Percentiles rank a stretch among this genome's conserved stretches.
Conservation (phyloP, 306 rosid species). For the Cajanus cajan region DNA sequence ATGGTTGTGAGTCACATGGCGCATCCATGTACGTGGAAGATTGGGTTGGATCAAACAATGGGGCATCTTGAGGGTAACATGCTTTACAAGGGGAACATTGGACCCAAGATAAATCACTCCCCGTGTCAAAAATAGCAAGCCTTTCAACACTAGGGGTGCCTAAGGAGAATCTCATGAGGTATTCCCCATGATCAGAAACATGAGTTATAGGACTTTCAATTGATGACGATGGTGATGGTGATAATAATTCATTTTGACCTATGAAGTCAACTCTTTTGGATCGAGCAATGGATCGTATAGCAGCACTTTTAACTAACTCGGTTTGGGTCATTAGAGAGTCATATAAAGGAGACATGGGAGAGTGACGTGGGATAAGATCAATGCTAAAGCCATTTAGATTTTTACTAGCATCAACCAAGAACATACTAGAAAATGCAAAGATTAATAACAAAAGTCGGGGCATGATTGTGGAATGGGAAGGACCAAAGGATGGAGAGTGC, state of each 20-base stretch:
- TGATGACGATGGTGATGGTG: background rate
- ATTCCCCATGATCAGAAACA: background rate
- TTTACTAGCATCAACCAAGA: background rate
- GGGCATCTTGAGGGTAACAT: background rate
- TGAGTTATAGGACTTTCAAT: background rate
- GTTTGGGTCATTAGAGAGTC: background rate
- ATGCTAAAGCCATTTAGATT: background rate
- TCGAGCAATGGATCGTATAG: background rate
- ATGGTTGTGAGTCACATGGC: background rate
- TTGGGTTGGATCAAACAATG: background rate
- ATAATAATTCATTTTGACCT: background rate
- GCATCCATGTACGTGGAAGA: background rate
- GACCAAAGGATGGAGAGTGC: background rate
- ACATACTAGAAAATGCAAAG: background rate
- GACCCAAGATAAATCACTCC: background rate
- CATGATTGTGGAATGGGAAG: background rate
- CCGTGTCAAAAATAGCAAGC: slow-evolving; percentile 2
- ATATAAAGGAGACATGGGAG: background rate
- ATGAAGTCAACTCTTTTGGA: background rate
- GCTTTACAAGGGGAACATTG: background rate
- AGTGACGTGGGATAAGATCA: background rate
- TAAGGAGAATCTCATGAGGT: slow-evolving; percentile 1
- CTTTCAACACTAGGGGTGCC: background rate
- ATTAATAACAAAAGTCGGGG: background rate
- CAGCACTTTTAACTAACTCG: background rate